phyloP scores from a whole-genome alignment of 129 eudicot species.

The Helichrysum umbraculigerum region DNA sequence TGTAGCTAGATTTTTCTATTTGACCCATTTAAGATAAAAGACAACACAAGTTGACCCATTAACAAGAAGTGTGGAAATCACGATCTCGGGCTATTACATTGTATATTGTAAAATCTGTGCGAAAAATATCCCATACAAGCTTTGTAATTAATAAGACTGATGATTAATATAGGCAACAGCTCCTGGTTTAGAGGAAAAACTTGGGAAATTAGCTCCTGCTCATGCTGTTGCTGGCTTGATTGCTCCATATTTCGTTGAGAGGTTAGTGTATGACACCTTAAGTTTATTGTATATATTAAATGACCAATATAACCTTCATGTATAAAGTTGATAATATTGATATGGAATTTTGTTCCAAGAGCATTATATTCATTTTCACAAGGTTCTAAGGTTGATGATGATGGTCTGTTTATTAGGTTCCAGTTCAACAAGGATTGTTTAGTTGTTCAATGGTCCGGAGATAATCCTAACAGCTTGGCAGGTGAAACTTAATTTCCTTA shows the following conservation, averaged over 20 bases:
- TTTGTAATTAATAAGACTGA: not conserved
- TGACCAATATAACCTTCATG: not conserved
- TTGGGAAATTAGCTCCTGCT: conserved; percentile 87
- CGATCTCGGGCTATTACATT: not conserved
- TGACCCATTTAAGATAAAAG: not conserved
- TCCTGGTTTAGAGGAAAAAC: conserved; percentile 80
- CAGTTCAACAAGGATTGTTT: conserved; percentile 72
- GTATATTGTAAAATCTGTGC: no score
- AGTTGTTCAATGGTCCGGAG: conserved; percentile 93
- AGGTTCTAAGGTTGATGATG: conserved; percentile 23
- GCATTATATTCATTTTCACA: conserved; percentile 21
- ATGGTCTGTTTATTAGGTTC: conserved; percentile 49
- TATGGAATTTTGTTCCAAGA: not conserved
- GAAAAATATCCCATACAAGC: not conserved
- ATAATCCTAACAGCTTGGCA: conserved; percentile 96
- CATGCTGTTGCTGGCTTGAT: conserved; percentile 86
- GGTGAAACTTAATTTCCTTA: conserved; percentile 42
- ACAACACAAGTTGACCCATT: not conserved
- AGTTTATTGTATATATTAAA: not conserved
- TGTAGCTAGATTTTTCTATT: not conserved
- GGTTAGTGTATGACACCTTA: conserved; percentile 47
- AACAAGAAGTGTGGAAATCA: not conserved
- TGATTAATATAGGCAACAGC: conserved; percentile 69
- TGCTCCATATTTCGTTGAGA: conserved; percentile 77
- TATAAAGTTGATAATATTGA: not conserved